Evolutionary conservation across 345 rosid genomes (phyloP).

Genomic region (Citrus cavaleriei): DNA sequence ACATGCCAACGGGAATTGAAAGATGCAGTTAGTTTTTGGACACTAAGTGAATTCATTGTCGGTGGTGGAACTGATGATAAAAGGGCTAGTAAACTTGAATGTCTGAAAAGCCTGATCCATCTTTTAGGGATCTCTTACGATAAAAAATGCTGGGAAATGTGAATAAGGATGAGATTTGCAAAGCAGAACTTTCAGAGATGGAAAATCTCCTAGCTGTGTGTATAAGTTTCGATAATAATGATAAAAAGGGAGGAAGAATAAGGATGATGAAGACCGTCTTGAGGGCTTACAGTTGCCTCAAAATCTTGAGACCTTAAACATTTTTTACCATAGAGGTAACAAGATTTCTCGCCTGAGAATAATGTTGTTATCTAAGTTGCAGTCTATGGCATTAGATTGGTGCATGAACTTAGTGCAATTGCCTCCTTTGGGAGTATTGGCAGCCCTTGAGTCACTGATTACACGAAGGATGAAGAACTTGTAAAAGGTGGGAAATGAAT

Average conservation of each 20-base stretch:
- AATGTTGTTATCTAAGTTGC: background rate
- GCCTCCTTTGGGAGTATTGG: background rate
- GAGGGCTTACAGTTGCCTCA: background rate
- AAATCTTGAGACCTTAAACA: background rate
- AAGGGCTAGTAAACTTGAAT: background rate
- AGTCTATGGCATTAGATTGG: background rate
- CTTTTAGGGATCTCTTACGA: background rate
- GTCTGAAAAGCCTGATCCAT: background rate
- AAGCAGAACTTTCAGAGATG: background rate
- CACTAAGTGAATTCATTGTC: background rate
- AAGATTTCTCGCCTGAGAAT: background rate
- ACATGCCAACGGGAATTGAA: conserved; percentile 12
- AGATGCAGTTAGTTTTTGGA: background rate
- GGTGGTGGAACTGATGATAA: background rate
- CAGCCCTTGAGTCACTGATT: background rate
- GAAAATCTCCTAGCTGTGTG: background rate
- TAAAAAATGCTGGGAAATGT: background rate
- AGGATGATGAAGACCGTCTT: background rate
- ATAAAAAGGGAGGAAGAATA: background rate
- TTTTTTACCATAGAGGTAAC: background rate
- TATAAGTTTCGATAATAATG: background rate
- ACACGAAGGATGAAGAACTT: background rate
- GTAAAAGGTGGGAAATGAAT: background rate
- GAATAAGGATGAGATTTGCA: background rate
- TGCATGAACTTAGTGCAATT: background rate